phyloP scores from a whole-genome alignment of 495 filamentous ascomycete species.

The Rhypophila decipiens region DNA sequence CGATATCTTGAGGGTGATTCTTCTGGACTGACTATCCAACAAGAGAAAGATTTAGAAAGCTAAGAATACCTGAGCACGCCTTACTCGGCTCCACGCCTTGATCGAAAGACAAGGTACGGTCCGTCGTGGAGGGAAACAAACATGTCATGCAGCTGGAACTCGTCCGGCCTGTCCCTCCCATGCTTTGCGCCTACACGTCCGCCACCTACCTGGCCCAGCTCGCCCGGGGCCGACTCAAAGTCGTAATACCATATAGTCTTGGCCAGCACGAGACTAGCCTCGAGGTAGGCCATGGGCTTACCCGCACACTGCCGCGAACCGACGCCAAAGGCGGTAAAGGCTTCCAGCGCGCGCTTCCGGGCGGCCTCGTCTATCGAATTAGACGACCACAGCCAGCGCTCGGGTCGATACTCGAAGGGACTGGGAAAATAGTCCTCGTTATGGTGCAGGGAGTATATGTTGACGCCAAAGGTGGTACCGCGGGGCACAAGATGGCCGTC shows the following conservation, averaged over 20 bases:
- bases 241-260: constrained; percentile 28
- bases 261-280: constrained; percentile 26
- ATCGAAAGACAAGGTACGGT: constrained; percentile 13
- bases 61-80: too few species aligned
- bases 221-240: constrained; percentile 18
- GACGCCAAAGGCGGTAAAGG: constrained; percentile 39
- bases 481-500: constrained; percentile 20
- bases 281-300: constrained; percentile 36
- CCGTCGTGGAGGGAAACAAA: constrained; percentile 19
- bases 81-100: too few species aligned
- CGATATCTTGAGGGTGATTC: too few species aligned
- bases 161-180: constrained; percentile 3
- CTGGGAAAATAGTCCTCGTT: constrained; percentile 33
- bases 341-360: constrained; percentile 10
- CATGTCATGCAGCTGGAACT: constrained; percentile 13
- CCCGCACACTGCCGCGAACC: constrained; percentile 41
- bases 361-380: background rate
- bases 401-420: constrained; percentile 33
- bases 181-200: constrained; percentile 2
- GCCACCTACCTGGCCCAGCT: constrained; percentile 5
- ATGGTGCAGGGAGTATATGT: constrained; percentile 35
- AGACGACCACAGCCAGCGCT: constrained; percentile 45
- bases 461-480: constrained; percentile 30
- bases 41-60: too few species aligned
- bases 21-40: too few species aligned